These are phyloP conservation scores for Xylariaceae sp. DNA, from an alignment of 2,329 filamentous ascomycete species.

Conservation along the genomic window DNA sequence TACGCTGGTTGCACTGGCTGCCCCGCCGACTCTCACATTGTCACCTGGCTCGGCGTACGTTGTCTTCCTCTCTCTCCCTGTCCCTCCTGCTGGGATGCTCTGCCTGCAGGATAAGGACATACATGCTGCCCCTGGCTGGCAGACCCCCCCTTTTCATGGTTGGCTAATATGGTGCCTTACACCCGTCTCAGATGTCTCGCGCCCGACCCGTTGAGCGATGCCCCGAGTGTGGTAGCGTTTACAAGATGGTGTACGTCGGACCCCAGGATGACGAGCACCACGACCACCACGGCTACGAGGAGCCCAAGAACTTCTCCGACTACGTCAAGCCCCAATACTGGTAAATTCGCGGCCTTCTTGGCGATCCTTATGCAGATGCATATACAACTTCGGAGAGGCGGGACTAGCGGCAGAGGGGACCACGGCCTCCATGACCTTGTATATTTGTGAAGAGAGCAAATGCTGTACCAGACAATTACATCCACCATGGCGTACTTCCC, in stretches of 20 bases:
- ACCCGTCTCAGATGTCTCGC: constrained; percentile 63
- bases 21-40: constrained; percentile 86
- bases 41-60: constrained; percentile 85
- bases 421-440: constrained; percentile 20
- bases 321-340: constrained; percentile 93
- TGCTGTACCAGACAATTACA: constrained; percentile 25
- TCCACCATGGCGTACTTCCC: constrained; percentile 8
- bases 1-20: constrained; percentile 93
- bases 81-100: background rate
- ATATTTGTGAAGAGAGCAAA: constrained; percentile 21
- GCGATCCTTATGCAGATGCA: background rate
- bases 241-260: constrained; percentile 97
- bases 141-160: background rate
- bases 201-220: constrained; percentile 91
- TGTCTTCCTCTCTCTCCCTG: background rate
- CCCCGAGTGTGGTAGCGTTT: constrained; percentile 91
- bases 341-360: constrained; percentile 44
- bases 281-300: constrained; percentile 61
- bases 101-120: background rate
- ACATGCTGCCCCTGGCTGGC: background rate
- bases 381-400: background rate
- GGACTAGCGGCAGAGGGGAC: background rate
- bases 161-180: constrained; percentile 13
- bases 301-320: constrained; percentile 96
- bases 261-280: constrained; percentile 67